phyloP scores from a whole-genome alignment of 768 basidiomycete genomes.

The Auricularia auricula-judae region DNA sequence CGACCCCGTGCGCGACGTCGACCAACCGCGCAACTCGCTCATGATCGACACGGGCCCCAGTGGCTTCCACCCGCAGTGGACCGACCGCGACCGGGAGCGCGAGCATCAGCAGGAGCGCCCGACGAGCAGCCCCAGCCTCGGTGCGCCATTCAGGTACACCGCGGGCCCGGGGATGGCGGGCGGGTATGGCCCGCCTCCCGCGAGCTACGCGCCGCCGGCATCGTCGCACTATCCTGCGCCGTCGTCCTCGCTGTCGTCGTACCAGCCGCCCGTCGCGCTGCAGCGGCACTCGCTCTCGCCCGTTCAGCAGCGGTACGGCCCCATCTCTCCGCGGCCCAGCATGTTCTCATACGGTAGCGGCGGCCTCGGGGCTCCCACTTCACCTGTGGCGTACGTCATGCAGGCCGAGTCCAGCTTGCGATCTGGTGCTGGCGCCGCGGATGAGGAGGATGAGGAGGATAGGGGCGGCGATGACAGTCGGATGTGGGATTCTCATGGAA shows the following conservation, averaged over 20 bases:
- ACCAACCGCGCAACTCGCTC: neutral
- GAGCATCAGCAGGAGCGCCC: neutral
- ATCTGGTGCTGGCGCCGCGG: neutral
- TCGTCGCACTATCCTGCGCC: neutral
- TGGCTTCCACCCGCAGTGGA: constrained; percentile 1
- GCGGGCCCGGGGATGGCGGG: neutral
- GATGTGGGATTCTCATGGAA: neutral
- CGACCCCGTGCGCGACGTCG: too few relatives aligned
- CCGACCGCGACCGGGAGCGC: neutral
- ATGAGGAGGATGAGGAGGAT: neutral
- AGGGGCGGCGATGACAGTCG: neutral
- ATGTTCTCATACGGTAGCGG: neutral
- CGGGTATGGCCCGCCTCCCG: neutral
- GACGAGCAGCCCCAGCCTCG: neutral
- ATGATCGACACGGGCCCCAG: neutral
- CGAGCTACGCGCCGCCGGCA: neutral
- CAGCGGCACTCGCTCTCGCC: neutral
- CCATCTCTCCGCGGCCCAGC: neutral
- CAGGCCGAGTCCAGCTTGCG: neutral
- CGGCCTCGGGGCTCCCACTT: neutral
- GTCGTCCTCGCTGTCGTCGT: too few relatives aligned
- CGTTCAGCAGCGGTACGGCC: neutral
- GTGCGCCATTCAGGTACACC: neutral
- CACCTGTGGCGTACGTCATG: neutral
- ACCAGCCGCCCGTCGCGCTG: too few relatives aligned